A percentile compares a stretch with the other conserved stretches of the same genome.
Evolutionary conservation across 306 rosid species (phyloP).

Genomic region (Quercus engelmannii): DNA sequence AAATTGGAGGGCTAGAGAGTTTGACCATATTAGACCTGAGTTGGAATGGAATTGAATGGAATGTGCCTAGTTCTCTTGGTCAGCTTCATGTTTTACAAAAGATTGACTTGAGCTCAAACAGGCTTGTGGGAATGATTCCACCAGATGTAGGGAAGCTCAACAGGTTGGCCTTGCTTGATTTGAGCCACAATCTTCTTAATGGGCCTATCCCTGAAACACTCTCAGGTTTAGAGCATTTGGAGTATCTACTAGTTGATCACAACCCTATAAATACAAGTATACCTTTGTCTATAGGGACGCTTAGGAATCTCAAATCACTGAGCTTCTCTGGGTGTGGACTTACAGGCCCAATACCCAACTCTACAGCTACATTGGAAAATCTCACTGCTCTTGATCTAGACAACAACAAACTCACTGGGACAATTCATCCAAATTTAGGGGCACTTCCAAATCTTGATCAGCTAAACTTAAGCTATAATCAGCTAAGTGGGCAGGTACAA

Average conservation of each 20-base stretch:
- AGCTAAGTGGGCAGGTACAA: conserved; percentile 57
- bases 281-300: conserved; percentile 50
- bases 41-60: conserved; percentile 57
- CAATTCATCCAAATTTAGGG: conserved; percentile 48
- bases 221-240: conserved; percentile 47
- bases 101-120: conserved; percentile 68
- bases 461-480: conserved; percentile 65
- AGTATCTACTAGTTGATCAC: conserved; percentile 57
- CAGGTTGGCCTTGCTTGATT: conserved; percentile 63
- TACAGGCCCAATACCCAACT: conserved; percentile 47
- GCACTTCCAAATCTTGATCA: conserved; percentile 57
- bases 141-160: conserved; percentile 47
- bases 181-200: conserved; percentile 55
- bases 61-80: conserved; percentile 48
- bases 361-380: conserved; percentile 42
- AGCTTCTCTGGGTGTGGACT: conserved; percentile 66
- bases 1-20: conserved; percentile 54
- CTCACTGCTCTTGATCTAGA: conserved; percentile 61
- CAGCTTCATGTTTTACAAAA: conserved; percentile 57
- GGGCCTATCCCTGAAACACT: conserved; percentile 67
- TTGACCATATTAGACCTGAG: conserved; percentile 73
- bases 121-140: conserved; percentile 44
- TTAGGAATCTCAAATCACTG: conserved; percentile 49
- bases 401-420: conserved; percentile 65
- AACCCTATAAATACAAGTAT: conserved; percentile 56